These are phyloP conservation scores for Bonia amplexicaulis DNA, from an alignment of 176 grass and related monocot genomes.

Conservation along the genomic window DNA sequence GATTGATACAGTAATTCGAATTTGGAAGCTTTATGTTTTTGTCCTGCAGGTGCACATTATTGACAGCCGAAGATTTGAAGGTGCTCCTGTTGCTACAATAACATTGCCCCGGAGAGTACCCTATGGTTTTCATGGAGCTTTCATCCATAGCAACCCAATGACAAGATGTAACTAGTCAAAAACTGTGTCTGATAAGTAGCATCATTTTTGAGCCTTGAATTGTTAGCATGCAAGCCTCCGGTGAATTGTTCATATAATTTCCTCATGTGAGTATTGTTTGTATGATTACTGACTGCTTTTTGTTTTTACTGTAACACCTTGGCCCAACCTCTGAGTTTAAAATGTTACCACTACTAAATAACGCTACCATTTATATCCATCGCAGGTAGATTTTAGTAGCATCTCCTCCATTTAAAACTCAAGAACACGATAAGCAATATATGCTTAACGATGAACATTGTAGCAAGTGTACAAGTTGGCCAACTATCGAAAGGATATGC, in stretches of 20 bases:
- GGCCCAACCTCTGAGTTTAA: too few relatives aligned
- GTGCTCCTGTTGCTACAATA: constrained; percentile 39
- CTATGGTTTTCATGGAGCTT: constrained; percentile 56
- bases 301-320: too few relatives aligned
- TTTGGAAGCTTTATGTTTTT: background rate
- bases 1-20: background rate
- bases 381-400: too few relatives aligned
- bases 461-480: too few relatives aligned
- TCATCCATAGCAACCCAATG: constrained; percentile 17
- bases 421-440: too few relatives aligned
- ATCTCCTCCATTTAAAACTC: too few relatives aligned
- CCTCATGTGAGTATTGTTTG: background rate
- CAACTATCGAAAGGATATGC: too few relatives aligned
- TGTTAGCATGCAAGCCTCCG: background rate
- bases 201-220: background rate
- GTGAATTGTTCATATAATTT: background rate
- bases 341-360: too few relatives aligned
- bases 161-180: background rate
- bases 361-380: too few relatives aligned
- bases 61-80: constrained; percentile 36
- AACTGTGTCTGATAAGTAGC: background rate
- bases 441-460: too few relatives aligned
- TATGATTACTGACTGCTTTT: background rate
- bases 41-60: constrained; percentile 41
- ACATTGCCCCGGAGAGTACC: constrained; percentile 47